phyloP scores from a whole-genome alignment of 306 rosid species.

The Comarum palustre region DNA sequence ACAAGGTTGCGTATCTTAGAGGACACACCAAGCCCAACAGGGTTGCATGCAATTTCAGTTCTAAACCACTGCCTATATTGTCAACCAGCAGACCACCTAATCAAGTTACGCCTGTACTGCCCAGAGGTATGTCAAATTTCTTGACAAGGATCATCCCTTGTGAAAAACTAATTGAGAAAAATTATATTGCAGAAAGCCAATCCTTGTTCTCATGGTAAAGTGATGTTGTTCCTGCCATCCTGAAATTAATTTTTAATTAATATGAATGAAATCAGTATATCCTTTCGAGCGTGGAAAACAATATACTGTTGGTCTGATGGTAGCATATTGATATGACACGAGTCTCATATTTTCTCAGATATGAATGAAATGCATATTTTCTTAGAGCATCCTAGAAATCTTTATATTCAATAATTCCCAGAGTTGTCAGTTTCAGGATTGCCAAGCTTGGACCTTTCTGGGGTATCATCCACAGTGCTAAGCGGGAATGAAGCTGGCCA shows the following conservation, averaged over 20 bases:
- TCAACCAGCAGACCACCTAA: conserved; percentile 5
- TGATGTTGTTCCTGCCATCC: background rate
- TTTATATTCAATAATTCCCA: background rate
- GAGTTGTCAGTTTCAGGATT: conserved; percentile 36
- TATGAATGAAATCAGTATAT: background rate
- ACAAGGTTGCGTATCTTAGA: conserved; percentile 17
- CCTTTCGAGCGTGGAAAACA: background rate
- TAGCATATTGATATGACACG: background rate
- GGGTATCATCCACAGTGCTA: conserved; percentile 34
- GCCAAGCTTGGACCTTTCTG: conserved; percentile 28
- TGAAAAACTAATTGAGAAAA: background rate
- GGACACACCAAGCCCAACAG: conserved; percentile 17
- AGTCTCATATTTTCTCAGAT: background rate
- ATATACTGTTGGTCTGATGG: background rate
- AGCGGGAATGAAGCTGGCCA: conserved; percentile 27
- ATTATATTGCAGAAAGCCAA: background rate
- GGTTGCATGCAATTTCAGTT: conserved; percentile 15
- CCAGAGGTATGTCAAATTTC: conserved; percentile 28
- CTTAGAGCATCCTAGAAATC: conserved; percentile 14
- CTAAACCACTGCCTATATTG: conserved; percentile 1
- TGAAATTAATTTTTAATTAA: background rate
- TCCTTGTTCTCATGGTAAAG: background rate
- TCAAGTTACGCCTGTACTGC: background rate
- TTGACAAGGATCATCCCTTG: background rate
- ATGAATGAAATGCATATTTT: background rate